These are phyloP conservation scores for Lactifluus piperatus DNA, from an alignment of 768 basidiomycete genomes.

Conservation along the genomic window DNA sequence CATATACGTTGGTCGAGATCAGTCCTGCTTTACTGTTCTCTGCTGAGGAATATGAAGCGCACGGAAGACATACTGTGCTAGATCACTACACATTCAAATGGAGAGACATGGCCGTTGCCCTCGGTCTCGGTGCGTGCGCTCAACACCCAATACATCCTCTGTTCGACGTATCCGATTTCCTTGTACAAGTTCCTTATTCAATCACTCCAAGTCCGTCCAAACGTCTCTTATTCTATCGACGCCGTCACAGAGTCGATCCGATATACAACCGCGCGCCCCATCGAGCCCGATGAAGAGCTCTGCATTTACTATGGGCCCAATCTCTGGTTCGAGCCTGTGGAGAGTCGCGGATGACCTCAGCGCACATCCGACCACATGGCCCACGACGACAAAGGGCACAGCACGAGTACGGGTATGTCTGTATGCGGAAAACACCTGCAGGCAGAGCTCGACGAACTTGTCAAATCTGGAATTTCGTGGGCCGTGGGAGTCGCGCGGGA, in stretches of 20 bases:
- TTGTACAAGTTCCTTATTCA: constrained; percentile 66
- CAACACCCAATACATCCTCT: background rate
- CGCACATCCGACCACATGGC: no score
- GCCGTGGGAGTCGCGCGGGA: no score
- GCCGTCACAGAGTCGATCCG: constrained; percentile 46
- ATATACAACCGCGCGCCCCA: constrained; percentile 46
- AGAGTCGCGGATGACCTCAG: no score
- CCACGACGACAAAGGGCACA: no score
- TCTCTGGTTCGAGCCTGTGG: constrained; percentile 53
- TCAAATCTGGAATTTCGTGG: no score
- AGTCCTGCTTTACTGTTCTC: constrained; percentile 78
- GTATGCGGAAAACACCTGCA: no score
- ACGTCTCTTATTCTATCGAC: constrained; percentile 59
- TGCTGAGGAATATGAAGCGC: constrained; percentile 56
- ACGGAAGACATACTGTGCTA: constrained; percentile 55
- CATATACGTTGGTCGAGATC: constrained; percentile 65
- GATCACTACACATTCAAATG: constrained; percentile 76
- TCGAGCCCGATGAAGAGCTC: constrained; percentile 60
- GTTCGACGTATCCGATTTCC: background rate
- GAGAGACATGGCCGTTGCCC: constrained; percentile 68
- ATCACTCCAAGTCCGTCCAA: constrained; percentile 63
- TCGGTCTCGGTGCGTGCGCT: constrained; percentile 11
- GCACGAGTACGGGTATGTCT: no score
- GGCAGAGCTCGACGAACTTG: no score
- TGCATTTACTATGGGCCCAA: constrained; percentile 71